These are phyloP conservation scores for Trametes villosa DNA, from an alignment of 768 basidiomycete genomes.

Conservation along the genomic window DNA sequence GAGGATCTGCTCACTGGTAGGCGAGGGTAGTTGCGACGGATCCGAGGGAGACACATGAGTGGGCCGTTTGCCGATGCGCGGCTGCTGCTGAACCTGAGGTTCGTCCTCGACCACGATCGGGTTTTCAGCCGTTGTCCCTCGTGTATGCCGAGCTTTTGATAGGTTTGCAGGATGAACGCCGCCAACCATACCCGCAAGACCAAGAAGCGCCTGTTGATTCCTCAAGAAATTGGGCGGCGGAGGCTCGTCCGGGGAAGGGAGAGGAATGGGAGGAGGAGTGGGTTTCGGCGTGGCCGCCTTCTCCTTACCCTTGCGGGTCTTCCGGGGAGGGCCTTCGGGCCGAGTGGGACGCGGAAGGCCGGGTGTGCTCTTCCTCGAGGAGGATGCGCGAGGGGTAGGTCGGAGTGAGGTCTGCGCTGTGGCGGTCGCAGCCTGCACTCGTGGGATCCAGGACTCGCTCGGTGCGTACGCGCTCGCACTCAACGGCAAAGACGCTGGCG, in stretches of 20 bases:
- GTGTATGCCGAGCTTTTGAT: slow-evolving; percentile 41
- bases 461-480: slow-evolving; percentile 33
- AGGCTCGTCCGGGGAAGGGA: slow-evolving; percentile 66
- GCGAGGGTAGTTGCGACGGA: slow-evolving; percentile 48
- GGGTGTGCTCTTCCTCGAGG: slow-evolving; percentile 17
- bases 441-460: slow-evolving; percentile 28
- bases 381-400: background rate
- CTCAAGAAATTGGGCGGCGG: slow-evolving; percentile 72
- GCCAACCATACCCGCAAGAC: slow-evolving; percentile 71
- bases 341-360: slow-evolving; percentile 25
- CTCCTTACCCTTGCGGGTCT: slow-evolving; percentile 40
- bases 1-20: slow-evolving; percentile 63
- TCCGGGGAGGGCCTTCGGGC: slow-evolving; percentile 32
- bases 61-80: slow-evolving; percentile 33
- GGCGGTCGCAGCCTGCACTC: background rate
- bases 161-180: slow-evolving; percentile 64
- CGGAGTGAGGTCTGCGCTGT: background rate
- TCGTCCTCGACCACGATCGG: slow-evolving; percentile 77
- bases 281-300: slow-evolving; percentile 47
- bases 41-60: slow-evolving; percentile 40
- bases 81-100: slow-evolving; percentile 6
- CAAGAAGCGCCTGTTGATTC: slow-evolving; percentile 72
- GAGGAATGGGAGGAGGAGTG: slow-evolving; percentile 56
- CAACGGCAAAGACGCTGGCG: slow-evolving; percentile 67
- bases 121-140: slow-evolving; percentile 60